Evolutionary conservation across 305 asterid genomes (phyloP), one percentile per base, ranked within the genome.

Genomic region (Ilex paraguariensis): DNA sequence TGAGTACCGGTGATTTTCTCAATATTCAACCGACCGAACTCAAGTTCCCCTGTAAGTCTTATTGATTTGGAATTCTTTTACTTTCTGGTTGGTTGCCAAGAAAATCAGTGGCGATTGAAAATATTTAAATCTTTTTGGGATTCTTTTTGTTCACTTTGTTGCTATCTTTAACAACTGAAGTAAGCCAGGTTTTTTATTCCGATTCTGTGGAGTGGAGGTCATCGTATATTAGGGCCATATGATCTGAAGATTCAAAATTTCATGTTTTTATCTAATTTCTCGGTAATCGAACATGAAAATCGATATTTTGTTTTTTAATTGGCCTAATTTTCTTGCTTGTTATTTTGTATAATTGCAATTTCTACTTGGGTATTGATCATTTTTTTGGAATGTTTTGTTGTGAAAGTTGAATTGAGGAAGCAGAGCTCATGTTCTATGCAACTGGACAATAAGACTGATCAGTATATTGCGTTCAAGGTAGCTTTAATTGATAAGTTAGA

Each of bases 381-480:
- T 36, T 36, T 36, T 36, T 21, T 0, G 28, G 28, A 14, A 50
- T 50, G 12, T 4, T 52, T 3, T 17, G 21, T 46, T 58, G 42
- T 45, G 31, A n/a, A 50, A 87, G 95, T 75, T 66, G 91, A 84
- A 72, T 61, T 64, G 75, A 66, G 70, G 77, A 80, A 64, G 66
- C 79, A 82, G 60, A 65, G 70, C 64, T 72, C 83, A 3, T 66
- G 82, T 66, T 75, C 87, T n/a, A 59, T 87, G 57, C 77, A 67
- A 31, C 63, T 84, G 75, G 60, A 63, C 3, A 87, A 84, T 60
- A 65, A 55, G 54, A 73, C 86, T 51, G 71, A 77, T 15, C 31
- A 66, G 21, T 71, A 62, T 70, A 81, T 84, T 59, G 87, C 85
- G 52, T 87, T 71, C 60, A 86, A 81, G 87, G 94, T 79, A 65